Base-by-base conservation (phyloP, 2,329 filamentous ascomycete genomes). In the Colletotrichum musae region DNA sequence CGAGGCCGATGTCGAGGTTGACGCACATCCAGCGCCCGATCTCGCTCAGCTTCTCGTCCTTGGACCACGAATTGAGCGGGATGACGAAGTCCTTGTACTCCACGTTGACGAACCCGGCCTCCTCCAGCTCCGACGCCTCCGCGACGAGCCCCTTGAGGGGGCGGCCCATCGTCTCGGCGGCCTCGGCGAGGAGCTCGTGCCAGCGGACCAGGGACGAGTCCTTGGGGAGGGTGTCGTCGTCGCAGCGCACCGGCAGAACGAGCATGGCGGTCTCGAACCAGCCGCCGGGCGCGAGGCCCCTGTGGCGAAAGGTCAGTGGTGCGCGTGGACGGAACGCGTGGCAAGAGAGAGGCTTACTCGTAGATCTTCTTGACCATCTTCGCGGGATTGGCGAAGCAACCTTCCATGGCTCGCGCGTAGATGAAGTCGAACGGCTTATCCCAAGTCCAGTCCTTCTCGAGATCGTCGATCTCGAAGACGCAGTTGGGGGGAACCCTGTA, bases 401-500 rank as follows among this genome's bases (percentile, higher is more conserved):
- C 76, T 3, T 73, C 73, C 71, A 82, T 74, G 62, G 75, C 75
- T 39, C 79, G 75, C 21, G 64, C 70, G 63, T 79, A 76, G 45
- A 82, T 77, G 60, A 76, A 80, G 66, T 82, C 80, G 50, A 81
- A 81, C 4, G 74, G 72, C 5, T 70, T 41, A 9, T 68, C 60
- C 36, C 71, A 81, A 2, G 75, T 75, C 80, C 80, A 82, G 47
- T 74, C 70, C 59, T 76, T 73, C 51, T 80, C 78, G 3, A 75
- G 70, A 64, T 82, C 80, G 63, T 82, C 80, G 58, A 82, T 73
- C 54, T 82, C 78, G 70, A 86, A 86, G 12, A 74, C 73, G 50
- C 83, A 77, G 65, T 86, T 87, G 0, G 81, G 79, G 1, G 84
- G 84, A 2, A 83, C 81, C 64, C 73, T 75, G 24, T n/a, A n/a